Base-by-base conservation (phyloP, 768 basidiomycete species). In the Mycena olivaceomarginata region DNA sequence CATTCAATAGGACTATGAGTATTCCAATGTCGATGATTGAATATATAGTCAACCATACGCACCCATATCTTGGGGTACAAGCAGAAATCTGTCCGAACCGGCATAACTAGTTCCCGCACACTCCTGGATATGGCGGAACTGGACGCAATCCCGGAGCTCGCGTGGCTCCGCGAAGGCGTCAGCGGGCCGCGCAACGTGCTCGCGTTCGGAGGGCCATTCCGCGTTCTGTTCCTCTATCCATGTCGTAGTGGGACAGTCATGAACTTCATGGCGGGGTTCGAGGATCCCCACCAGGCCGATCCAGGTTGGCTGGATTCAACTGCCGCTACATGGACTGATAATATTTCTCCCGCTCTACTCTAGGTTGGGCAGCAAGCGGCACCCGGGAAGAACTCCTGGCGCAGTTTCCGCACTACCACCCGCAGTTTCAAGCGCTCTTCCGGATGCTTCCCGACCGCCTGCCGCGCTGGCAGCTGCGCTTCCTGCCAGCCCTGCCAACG, bases 401-500 rank as follows among this genome's bases (percentile, higher is more conserved):
- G 15, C 7, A n/a, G 6, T 78, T 74, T 56, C 4, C 68, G 2
- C 59, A 53, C 43, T 70, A 67, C 20, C 41, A 66, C 31, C 53
- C 72, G 20, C 15, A 74, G 40, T 70, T 67, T 60, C 60, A 46
- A 56, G 31, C 41, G 5, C 7, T 75, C 2, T 15, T 77, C 5
- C 20, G 20, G 5, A 40, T 22, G 15, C 63, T 76, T 2, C 39
- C 37, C 22, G 48, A 69, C 7, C 65, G n/a, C 4, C 39, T 76
- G 5, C 45, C 48, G 40, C 63, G 48, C 18, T 77, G 76, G 76
- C 71, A 64, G 46, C 13, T 77, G 31, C 71, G 59, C 25, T 10
- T 11, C 5, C 13, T 77, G 2, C 76, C 76, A 1, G 45, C 15
- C 13, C 60, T 77, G n/a, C 65, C 70, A 11, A 73, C 76, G 1